These are phyloP conservation scores for Apiospora kogelbergensis DNA, from an alignment of 2,329 filamentous ascomycete genomes.

Conservation along the genomic window DNA sequence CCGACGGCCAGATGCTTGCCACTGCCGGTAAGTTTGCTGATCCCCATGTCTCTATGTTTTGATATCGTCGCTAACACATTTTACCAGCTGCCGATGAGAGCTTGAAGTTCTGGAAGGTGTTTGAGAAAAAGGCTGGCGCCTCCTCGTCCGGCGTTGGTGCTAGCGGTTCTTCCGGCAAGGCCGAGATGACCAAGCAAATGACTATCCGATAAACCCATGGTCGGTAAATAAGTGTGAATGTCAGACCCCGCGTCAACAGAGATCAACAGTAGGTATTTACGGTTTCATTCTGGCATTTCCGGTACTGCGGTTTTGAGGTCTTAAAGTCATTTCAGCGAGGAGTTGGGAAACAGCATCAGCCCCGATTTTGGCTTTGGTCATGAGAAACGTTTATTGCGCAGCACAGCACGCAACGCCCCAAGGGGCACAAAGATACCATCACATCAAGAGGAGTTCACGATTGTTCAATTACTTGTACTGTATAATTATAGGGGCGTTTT, in stretches of 20 bases:
- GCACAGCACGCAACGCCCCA: neutral
- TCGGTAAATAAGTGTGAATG: slow-evolving; percentile 6
- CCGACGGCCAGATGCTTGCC: slow-evolving; percentile 96
- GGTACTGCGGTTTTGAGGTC: slow-evolving; percentile 14
- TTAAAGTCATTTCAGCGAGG: slow-evolving; percentile 14
- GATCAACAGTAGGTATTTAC: slow-evolving; percentile 15
- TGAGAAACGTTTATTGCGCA: slow-evolving; percentile 6
- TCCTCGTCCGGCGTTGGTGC: slow-evolving; percentile 60
- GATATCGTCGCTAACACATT: slow-evolving; percentile 24
- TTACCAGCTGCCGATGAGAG: slow-evolving; percentile 82
- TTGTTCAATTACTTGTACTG: neutral
- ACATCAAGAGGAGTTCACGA: neutral
- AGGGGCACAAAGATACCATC: neutral
- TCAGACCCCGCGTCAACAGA: slow-evolving; percentile 15
- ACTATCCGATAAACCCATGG: slow-evolving; percentile 67
- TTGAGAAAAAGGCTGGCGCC: slow-evolving; percentile 92
- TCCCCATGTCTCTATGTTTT: neutral
- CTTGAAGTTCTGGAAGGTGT: slow-evolving; percentile 99
- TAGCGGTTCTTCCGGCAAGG: slow-evolving; percentile 72
- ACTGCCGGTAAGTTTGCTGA: slow-evolving; percentile 67
- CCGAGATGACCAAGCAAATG: slow-evolving; percentile 90
- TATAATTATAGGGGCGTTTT: neutral
- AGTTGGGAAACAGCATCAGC: slow-evolving; percentile 10
- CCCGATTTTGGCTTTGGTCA: slow-evolving; percentile 8
- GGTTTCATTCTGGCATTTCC: slow-evolving; percentile 17